Evolutionary conservation across 2,329 filamentous ascomycete species (phyloP).

Genomic region (Cyphellophora europaea): DNA sequence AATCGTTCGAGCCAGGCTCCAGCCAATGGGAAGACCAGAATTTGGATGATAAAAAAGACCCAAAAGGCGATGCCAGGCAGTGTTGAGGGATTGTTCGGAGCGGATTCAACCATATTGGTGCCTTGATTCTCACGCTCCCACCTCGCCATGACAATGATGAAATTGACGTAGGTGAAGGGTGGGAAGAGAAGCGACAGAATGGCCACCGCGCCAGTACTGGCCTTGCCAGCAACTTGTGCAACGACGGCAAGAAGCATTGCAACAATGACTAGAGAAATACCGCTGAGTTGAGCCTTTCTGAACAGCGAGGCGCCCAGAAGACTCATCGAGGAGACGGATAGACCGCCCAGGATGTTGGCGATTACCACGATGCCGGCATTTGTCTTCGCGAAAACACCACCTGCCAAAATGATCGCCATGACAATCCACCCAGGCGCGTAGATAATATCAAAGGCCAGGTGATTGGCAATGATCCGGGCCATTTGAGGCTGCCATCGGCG

Average conservation of each 20-base stretch:
- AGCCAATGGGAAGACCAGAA: slow-evolving; percentile 65
- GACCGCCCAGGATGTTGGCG: slow-evolving; percentile 66
- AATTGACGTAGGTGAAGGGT: slow-evolving; percentile 81
- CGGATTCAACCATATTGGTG: slow-evolving; percentile 51
- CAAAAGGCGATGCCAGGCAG: slow-evolving; percentile 68
- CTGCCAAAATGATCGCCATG: slow-evolving; percentile 55
- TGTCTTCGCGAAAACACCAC: slow-evolving; percentile 57
- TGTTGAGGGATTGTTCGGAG: slow-evolving; percentile 58
- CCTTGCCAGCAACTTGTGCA: slow-evolving; percentile 61
- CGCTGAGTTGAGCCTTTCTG: slow-evolving; percentile 76
- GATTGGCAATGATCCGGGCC: slow-evolving; percentile 67
- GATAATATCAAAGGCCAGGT: slow-evolving; percentile 68
- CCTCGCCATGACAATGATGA: slow-evolving; percentile 64
- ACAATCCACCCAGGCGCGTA: slow-evolving; percentile 79
- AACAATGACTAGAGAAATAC: slow-evolving; percentile 65
- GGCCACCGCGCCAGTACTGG: slow-evolving; percentile 54
- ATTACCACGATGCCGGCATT: slow-evolving; percentile 58
- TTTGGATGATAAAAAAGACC: slow-evolving; percentile 69
- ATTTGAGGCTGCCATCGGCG: slow-evolving; percentile 67
- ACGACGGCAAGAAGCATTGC: slow-evolving; percentile 71
- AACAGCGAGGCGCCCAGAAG: slow-evolving; percentile 78
- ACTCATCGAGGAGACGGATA: slow-evolving; percentile 70
- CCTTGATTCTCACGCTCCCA: slow-evolving; percentile 57
- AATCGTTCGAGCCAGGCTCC: slow-evolving; percentile 64
- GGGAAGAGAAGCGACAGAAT: slow-evolving; percentile 70